These are phyloP conservation scores for Hypholoma sublateritium DNA, from an alignment of 768 basidiomycete genomes.

Conservation along the genomic window DNA sequence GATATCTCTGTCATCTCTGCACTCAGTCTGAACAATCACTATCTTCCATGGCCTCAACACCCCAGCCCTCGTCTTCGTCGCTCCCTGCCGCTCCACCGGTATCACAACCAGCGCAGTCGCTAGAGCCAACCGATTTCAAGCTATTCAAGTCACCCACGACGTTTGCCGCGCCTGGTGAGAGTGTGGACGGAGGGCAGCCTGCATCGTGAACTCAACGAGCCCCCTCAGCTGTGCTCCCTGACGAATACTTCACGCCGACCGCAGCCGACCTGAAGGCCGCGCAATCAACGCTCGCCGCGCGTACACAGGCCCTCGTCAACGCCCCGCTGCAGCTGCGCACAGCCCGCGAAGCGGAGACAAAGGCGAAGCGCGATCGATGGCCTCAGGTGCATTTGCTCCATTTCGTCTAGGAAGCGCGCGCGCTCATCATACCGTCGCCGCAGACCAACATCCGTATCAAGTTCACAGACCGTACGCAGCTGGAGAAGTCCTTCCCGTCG, in stretches of 20 bases:
- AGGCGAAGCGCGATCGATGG: slow-evolving; percentile 64
- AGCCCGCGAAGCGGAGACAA: slow-evolving; percentile 59
- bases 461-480: slow-evolving; percentile 78
- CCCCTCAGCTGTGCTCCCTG: slow-evolving; percentile 52
- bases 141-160: slow-evolving; percentile 26
- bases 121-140: slow-evolving; percentile 22
- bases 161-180: slow-evolving; percentile 19
- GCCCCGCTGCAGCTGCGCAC: slow-evolving; percentile 71
- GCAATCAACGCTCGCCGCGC: slow-evolving; percentile 60
- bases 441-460: slow-evolving; percentile 82
- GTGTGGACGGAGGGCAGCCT: not conserved
- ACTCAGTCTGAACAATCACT: slow-evolving; percentile 3
- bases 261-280: slow-evolving; percentile 67
- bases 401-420: no score
- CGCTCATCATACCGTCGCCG: not conserved
- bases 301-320: slow-evolving; percentile 61
- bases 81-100: not conserved
- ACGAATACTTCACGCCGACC: slow-evolving; percentile 75
- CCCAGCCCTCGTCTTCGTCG: slow-evolving; percentile 1
- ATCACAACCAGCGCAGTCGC: not conserved
- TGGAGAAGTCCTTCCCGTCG: slow-evolving; percentile 79
- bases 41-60: not conserved
- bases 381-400: slow-evolving; percentile 53
- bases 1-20: not conserved
- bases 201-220: slow-evolving; percentile 7